Percentiles rank a stretch among this genome's conserved stretches.
phyloP scores from a whole-genome alignment of 768 basidiomycete species.

The Ramaria sp. region DNA sequence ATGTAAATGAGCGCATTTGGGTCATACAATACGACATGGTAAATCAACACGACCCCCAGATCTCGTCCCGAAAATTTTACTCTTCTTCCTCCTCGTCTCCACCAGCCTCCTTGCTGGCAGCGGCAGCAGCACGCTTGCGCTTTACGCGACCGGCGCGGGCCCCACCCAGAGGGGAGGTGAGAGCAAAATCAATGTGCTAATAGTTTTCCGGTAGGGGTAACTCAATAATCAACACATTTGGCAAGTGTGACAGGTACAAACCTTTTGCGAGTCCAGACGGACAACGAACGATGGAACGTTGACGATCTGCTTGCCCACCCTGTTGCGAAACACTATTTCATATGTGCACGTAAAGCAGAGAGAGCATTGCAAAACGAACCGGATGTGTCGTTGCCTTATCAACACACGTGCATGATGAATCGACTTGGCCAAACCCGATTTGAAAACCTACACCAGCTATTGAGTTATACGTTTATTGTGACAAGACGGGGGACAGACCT shows the following conservation, averaged over 20 bases:
- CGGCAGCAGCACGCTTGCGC: conserved; percentile 94
- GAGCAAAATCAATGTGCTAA: conserved; percentile 94
- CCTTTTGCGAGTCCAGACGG: conserved; percentile 97
- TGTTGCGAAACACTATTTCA: conserved; percentile 19
- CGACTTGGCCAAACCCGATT: conserved; percentile 92
- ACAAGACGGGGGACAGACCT: conserved; percentile 23
- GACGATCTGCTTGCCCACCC: conserved; percentile 98
- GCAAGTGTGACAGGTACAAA: conserved; percentile 11
- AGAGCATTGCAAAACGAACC: conserved; percentile 37
- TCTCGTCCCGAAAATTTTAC: conserved; percentile 25
- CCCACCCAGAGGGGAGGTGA: conserved; percentile 94
- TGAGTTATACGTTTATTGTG: not conserved
- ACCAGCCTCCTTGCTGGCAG: conserved; percentile 83
- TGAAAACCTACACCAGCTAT: conserved; percentile 57
- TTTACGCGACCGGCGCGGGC: conserved; percentile 93
- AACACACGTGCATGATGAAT: conserved; percentile 98
- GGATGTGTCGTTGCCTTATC: conserved; percentile 97
- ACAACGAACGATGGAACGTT: conserved; percentile 98
- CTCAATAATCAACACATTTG: not conserved
- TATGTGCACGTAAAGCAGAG: not conserved
- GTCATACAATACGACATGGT: conserved; percentile 3
- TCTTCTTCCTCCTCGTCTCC: conserved; percentile 90
- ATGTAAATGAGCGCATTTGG: not conserved
- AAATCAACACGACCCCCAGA: not conserved
- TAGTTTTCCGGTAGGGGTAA: not conserved